phyloP scores from a whole-genome alignment of 202 grass and related monocot species.

The Setaria viridis region DNA sequence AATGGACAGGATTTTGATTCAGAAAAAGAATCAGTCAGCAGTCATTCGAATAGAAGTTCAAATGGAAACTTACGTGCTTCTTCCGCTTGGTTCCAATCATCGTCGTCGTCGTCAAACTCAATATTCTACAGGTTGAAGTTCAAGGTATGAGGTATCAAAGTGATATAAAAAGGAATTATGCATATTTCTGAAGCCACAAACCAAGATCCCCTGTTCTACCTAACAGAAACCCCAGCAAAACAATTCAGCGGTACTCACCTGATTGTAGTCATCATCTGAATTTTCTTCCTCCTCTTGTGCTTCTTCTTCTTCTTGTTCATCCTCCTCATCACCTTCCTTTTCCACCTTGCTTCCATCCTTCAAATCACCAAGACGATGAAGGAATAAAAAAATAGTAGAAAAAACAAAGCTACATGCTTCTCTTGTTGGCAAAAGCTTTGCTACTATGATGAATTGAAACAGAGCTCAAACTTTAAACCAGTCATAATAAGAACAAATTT shows the following conservation, averaged over 20 bases:
- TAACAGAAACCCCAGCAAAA: not conserved
- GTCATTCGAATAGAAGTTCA: constrained; percentile 12
- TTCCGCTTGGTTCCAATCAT: constrained; percentile 62
- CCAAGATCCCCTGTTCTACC: not conserved
- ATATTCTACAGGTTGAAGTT: constrained; percentile 45
- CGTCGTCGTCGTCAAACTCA: constrained; percentile 61
- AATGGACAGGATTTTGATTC: not conserved
- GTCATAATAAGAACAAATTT: not conserved
- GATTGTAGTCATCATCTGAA: constrained; percentile 62
- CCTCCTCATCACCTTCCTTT: constrained; percentile 56
- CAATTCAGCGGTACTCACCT: constrained; percentile 38
- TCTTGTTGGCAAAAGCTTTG: not conserved
- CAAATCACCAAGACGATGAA: constrained; percentile 18
- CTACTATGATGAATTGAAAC: constrained; percentile 14
- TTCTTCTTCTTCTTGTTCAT: constrained; percentile 47
- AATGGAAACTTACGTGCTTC: constrained; percentile 55
- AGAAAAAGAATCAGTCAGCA: not conserved
- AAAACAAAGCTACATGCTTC: not conserved
- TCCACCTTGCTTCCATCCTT: constrained; percentile 52
- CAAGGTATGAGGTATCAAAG: constrained; percentile 31
- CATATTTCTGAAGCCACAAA: not conserved
- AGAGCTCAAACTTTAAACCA: not conserved
- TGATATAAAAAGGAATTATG: not conserved
- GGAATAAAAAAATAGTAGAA: not conserved
- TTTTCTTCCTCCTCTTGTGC: constrained; percentile 45